Evolutionary conservation across 495 filamentous ascomycete species (phyloP).

Genomic region (Beverwykella pulmonaria): DNA sequence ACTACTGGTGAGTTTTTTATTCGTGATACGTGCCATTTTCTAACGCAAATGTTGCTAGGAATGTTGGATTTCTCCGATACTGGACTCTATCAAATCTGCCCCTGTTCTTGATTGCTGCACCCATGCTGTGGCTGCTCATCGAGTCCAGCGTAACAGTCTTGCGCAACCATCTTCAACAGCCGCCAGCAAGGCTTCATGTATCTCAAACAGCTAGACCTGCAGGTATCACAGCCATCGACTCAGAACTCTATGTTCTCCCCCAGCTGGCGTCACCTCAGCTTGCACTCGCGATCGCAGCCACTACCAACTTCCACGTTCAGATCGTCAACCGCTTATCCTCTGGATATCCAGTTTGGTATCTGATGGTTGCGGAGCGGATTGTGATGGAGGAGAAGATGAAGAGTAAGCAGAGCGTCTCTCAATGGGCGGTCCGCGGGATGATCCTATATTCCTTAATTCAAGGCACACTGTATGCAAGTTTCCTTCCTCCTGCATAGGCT

Average conservation of each 20-base stretch:
- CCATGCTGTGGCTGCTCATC: constrained; percentile 72
- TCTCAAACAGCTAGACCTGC: neutral
- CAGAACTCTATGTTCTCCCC: constrained; percentile 41
- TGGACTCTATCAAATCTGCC: constrained; percentile 88
- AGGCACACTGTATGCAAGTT: constrained; percentile 26
- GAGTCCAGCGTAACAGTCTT: constrained; percentile 60
- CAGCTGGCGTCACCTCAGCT: constrained; percentile 74
- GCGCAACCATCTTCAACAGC: constrained; percentile 1
- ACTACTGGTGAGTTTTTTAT: constrained; percentile 76
- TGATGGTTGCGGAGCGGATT: constrained; percentile 58
- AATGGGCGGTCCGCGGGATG: constrained; percentile 63
- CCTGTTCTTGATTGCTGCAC: constrained; percentile 79
- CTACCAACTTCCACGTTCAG: constrained; percentile 86
- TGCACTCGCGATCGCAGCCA: constrained; percentile 67
- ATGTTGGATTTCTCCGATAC: constrained; percentile 83
- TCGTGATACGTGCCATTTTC: constrained; percentile 1
- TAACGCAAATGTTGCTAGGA: constrained; percentile 56
- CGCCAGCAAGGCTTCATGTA: neutral
- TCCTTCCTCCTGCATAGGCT: constrained; percentile 31
- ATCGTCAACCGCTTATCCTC: constrained; percentile 89
- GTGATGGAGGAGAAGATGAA: constrained; percentile 11
- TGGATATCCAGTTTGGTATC: constrained; percentile 88
- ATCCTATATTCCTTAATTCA: constrained; percentile 51
- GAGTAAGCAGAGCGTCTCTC: constrained; percentile 19
- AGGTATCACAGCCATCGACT: neutral